These are phyloP conservation scores for Diatrype stigma DNA, from an alignment of 2,329 filamentous ascomycete species.

Conservation along the genomic window DNA sequence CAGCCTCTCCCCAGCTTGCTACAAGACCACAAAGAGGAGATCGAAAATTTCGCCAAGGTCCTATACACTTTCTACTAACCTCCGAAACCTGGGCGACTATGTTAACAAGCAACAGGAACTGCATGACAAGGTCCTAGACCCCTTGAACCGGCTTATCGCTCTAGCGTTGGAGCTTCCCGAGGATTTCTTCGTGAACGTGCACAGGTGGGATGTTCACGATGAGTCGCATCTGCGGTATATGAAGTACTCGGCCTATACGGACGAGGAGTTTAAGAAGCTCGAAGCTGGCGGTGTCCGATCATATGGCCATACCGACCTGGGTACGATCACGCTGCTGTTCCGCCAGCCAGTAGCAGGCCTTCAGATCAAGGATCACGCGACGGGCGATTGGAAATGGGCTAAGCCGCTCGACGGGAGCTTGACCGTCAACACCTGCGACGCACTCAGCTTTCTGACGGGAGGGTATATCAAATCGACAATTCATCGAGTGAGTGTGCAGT, in stretches of 20 bases:
- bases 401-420: constrained; percentile 41
- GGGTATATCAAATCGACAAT: constrained; percentile 36
- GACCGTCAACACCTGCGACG: constrained; percentile 45
- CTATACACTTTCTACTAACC: too few relatives aligned
- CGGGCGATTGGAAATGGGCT: constrained; percentile 43
- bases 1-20: constrained; percentile 37
- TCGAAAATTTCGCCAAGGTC: constrained; percentile 48
- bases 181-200: constrained; percentile 13
- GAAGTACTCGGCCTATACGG: constrained; percentile 42
- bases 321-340: constrained; percentile 51
- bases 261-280: constrained; percentile 38
- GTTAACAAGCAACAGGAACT: constrained; percentile 4
- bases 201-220: constrained; percentile 14
- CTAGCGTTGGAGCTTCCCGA: constrained; percentile 12
- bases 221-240: constrained; percentile 36
- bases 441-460: constrained; percentile 42
- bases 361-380: constrained; percentile 40
- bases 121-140: constrained; percentile 15
- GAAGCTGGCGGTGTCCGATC: constrained; percentile 35
- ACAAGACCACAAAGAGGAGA: constrained; percentile 46
- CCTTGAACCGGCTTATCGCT: constrained; percentile 15
- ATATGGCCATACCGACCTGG: constrained; percentile 49
- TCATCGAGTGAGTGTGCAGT: constrained; percentile 24
- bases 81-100: too few relatives aligned
- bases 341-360: constrained; percentile 50